These are phyloP conservation scores for Cordyceps fumosorosea DNA, from an alignment of 2,329 filamentous ascomycete species.

Conservation along the genomic window DNA sequence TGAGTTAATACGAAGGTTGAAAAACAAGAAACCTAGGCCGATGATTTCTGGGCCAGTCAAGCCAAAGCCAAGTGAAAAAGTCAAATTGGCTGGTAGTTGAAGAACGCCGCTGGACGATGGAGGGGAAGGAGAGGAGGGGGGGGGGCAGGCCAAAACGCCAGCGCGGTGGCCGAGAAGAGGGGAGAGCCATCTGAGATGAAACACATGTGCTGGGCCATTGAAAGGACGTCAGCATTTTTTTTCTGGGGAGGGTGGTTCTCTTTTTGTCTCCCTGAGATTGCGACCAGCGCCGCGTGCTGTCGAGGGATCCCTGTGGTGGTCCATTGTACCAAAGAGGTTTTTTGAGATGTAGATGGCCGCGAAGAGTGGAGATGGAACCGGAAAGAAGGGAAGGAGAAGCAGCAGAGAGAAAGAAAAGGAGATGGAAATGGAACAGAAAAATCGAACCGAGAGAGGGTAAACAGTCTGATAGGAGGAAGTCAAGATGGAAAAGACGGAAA, in stretches of 20 bases:
- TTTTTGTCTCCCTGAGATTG: constrained; percentile 3
- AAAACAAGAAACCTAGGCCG: not conserved
- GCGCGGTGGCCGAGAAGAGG: not conserved
- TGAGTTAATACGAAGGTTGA: not conserved
- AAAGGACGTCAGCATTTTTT: not conserved
- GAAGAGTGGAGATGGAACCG: not conserved
- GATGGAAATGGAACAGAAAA: not conserved
- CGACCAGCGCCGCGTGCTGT: not conserved
- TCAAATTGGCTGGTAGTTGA: not conserved
- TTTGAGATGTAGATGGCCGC: not conserved
- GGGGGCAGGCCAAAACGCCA: not conserved
- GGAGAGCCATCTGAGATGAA: constrained; percentile 4
- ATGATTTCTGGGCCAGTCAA: not conserved
- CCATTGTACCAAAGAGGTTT: not conserved
- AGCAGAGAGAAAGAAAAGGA: not conserved
- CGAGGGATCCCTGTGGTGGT: not conserved
- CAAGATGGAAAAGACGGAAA: not conserved
- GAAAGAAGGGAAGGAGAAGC: too few species aligned
- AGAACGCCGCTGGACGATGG: not conserved
- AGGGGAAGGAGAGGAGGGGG: not conserved
- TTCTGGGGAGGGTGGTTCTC: not conserved
- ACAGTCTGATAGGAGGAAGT: not conserved
- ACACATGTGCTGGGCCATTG: not conserved
- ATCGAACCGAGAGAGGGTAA: not conserved
- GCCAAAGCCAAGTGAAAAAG: not conserved